These are phyloP conservation scores for Xylariaceae sp. DNA, from an alignment of 2,329 filamentous ascomycete genomes.

Conservation along the genomic window DNA sequence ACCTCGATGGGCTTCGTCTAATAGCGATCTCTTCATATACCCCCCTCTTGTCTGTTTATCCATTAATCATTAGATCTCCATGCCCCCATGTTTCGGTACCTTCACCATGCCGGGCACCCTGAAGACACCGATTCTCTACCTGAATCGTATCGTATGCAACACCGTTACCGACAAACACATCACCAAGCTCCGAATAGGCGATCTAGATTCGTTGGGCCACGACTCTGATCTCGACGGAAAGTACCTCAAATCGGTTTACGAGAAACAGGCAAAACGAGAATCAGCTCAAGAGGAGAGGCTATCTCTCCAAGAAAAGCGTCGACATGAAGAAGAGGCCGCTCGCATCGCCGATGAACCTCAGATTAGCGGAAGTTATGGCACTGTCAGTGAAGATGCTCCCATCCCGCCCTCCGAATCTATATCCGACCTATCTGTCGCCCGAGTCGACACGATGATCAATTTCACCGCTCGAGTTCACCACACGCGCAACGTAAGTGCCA, in stretches of 20 bases:
- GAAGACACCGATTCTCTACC: conserved; percentile 35
- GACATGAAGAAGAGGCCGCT: conserved; percentile 32
- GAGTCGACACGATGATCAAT: conserved; percentile 53
- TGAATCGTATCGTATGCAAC: conserved; percentile 37
- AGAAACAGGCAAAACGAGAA: conserved; percentile 31
- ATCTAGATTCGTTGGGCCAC: conserved; percentile 30
- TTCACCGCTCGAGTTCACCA: conserved; percentile 74
- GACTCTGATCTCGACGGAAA: conserved; percentile 31
- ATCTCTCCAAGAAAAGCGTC: conserved; percentile 31
- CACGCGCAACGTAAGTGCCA: conserved; percentile 72
- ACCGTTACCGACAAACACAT: conserved; percentile 36
- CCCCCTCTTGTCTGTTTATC: not conserved
- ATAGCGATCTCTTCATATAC: not conserved
- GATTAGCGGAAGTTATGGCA: conserved; percentile 27
- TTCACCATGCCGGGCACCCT: conserved; percentile 31
- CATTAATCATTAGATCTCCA: not conserved
- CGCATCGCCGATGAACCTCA: conserved; percentile 26
- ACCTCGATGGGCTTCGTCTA: not conserved
- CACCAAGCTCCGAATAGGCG: conserved; percentile 34
- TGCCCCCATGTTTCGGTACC: not conserved
- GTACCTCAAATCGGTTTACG: conserved; percentile 30
- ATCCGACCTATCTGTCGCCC: conserved; percentile 35
- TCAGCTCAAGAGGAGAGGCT: conserved; percentile 32
- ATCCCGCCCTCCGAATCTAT: conserved; percentile 36
- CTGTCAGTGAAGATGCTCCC: conserved; percentile 36